These are phyloP conservation scores for Phytophthora lateralis DNA, from an alignment of 352 stramenopile genomes.

Conservation along the genomic window DNA sequence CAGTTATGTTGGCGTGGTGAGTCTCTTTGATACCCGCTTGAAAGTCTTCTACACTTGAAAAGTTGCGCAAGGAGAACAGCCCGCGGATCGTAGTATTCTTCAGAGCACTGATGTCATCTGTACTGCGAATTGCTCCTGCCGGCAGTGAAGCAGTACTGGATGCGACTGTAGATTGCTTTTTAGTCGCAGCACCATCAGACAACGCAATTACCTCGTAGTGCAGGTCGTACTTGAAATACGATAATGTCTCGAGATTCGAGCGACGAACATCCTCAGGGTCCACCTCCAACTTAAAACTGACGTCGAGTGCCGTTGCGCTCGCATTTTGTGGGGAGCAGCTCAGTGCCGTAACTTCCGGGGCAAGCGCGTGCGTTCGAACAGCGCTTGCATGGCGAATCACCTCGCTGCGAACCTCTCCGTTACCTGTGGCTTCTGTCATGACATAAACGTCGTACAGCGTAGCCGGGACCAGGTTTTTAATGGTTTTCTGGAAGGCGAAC, in stretches of 20 bases:
- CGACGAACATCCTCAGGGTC: slow-evolving; percentile 42
- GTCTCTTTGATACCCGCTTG: slow-evolving; percentile 24
- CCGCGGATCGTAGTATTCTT: slow-evolving; percentile 26
- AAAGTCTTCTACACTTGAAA: slow-evolving; percentile 46
- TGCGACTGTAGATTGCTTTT: slow-evolving; percentile 20
- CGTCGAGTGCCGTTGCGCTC: slow-evolving; percentile 45
- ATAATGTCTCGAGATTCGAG: slow-evolving; percentile 32
- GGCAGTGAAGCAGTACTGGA: slow-evolving; percentile 9
- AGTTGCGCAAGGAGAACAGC: slow-evolving; percentile 39
- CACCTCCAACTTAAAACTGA: slow-evolving; percentile 53
- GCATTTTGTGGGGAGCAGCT: slow-evolving; percentile 41
- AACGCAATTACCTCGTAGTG: slow-evolving; percentile 51
- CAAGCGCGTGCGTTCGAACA: slow-evolving; percentile 60
- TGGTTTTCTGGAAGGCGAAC: slow-evolving; percentile 25
- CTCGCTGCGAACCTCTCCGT: slow-evolving; percentile 55
- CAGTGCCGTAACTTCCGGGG: slow-evolving; percentile 45
- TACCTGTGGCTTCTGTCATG: slow-evolving; percentile 58
- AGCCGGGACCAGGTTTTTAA: slow-evolving; percentile 41
- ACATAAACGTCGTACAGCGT: slow-evolving; percentile 68
- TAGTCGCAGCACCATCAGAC: slow-evolving; percentile 11
- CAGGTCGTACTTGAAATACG: slow-evolving; percentile 54
- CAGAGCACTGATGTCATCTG: slow-evolving; percentile 27
- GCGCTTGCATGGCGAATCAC: slow-evolving; percentile 28
- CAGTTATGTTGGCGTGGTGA: slow-evolving; percentile 42
- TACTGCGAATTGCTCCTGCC: slow-evolving; percentile 11